Base-by-base conservation (phyloP, 2,329 filamentous ascomycete genomes). In the Diplocarpon rosae region DNA sequence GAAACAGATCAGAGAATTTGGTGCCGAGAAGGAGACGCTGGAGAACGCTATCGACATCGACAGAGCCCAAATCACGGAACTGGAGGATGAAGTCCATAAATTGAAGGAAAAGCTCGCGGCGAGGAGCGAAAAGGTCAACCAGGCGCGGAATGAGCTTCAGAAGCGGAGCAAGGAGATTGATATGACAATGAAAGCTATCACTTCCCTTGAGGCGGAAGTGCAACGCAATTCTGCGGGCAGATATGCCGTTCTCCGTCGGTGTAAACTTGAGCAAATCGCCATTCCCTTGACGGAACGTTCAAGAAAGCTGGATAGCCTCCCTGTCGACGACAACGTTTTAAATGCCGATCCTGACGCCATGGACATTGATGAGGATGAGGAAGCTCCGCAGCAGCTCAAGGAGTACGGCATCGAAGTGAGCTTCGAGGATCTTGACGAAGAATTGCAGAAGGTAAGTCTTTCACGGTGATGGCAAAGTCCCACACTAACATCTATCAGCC, bases 331-430 rank as follows among this genome's bases (percentile, higher is more conserved):
- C 54, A 75, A 81, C 50, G 67, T 93, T 34, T 69, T 86, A 35
- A 80, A 82, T 47, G 75, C 78, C 44, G 87, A 95, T 58, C 76
- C 82, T 1, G 88, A 95, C 59, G 83, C 83, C 2, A 95, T 96
- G 89, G 90, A 96, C 53, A 69, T 96, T 15, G 92, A 96, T 32
- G 76, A 96, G 51, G 85, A 85, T 44, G 77, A 69, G 5, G 80
- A 81, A 31, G 74, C 78, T 7, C 73, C 80, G 59, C 72, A 75
- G 39, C 75, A 81, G 42, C 75, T 79, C 31, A 81, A 94, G 52
- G 86, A 96, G 61, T 88, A 95, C 59, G 92, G 92, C 43, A 95
- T 98, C 54, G 80, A 86, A 46, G 76, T 95, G 42, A 80, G 95
- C 63, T 98, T 94, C 65, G 77, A 83, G 37, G 73, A 75, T 29